Evolutionary conservation across 495 filamentous ascomycete genomes (phyloP), one percentile per base, ranked within the genome.

Genomic region (Gamarada debralockiae): DNA sequence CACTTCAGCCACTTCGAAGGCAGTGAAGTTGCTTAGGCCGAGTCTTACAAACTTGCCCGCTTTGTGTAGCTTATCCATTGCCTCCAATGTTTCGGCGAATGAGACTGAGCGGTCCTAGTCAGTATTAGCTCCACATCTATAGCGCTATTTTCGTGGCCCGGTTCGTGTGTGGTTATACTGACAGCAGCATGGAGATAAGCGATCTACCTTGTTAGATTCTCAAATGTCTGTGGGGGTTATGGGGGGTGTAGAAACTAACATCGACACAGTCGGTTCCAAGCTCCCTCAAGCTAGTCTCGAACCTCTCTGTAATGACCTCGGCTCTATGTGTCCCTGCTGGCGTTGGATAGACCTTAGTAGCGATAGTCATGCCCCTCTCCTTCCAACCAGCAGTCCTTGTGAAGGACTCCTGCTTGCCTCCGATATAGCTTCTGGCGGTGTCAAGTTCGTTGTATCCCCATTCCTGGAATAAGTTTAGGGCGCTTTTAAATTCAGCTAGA

Each of bases 181-280:
- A 95, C 92, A 3, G 91, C 76, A 2, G 89, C 89, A 66, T 96
- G 91, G 7, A 96, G 75, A 55, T 95, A 95, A 67, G 86, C 86
- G 43, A 95, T 87, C 31, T n/a, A 34, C 31, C 62, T 97, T 91
- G 1, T 95, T 85, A 43, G 71, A 73, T 33, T 93, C 79, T 2
- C 78, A 78, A 25, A 96, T 66, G 64, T 91, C 87, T 56, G 72
- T 79, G n/a, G 38, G 20, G 21, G 27, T 52, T 3, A 21, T 43
- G 38, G 43, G 38, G 8, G 33, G 14, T 20, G 22, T n/a, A n/a
- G n/a, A n/a, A n/a, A n/a, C n/a, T n/a, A n/a, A n/a, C n/a, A n/a
- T n/a, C n/a, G n/a, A n/a, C n/a, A n/a, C n/a, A n/a, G n/a, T n/a
- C n/a, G n/a, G n/a, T n/a, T n/a, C n/a, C n/a, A n/a, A n/a, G n/a